phyloP scores from a whole-genome alignment of 257 asterid genomes.

The Jaltomata sinuosa region DNA sequence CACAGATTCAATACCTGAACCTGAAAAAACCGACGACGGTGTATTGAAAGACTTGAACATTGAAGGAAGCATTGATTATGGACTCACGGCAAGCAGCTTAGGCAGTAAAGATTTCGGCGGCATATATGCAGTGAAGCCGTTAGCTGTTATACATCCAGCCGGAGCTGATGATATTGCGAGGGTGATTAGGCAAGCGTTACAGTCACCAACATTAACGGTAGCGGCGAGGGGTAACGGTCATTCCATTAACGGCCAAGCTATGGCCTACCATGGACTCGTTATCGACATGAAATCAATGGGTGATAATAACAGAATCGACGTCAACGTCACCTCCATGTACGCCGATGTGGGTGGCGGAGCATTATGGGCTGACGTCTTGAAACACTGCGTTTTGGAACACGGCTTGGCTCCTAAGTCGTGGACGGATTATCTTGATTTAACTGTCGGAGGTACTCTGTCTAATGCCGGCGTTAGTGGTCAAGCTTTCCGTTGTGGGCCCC shows the following conservation, averaged over 20 bases:
- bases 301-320: constrained; percentile 14
- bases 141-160: constrained; percentile 54
- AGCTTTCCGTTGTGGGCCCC: constrained; percentile 64
- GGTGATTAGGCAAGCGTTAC: constrained; percentile 38
- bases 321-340: constrained; percentile 14
- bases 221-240: constrained; percentile 99
- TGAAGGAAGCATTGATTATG: constrained; percentile 32
- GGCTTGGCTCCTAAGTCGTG: constrained; percentile 82
- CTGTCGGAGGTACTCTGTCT: constrained; percentile 91
- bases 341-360: constrained; percentile 92
- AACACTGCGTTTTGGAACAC: constrained; percentile 37
- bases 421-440: constrained; percentile 82
- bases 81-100: not conserved
- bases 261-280: constrained; percentile 73
- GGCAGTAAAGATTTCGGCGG: constrained; percentile 79
- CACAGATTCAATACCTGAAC: constrained; percentile 38
- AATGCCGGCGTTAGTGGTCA: constrained; percentile 98
- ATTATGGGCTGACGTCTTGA: constrained; percentile 80
- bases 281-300: constrained; percentile 56
- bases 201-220: constrained; percentile 52
- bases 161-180: constrained; percentile 48
- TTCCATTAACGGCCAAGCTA: constrained; percentile 89
- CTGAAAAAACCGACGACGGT: constrained; percentile 16
- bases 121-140: constrained; percentile 35
- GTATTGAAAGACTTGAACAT: constrained; percentile 35